These are phyloP conservation scores for Saksenaea oblongispora DNA, from an alignment of 371 early-diverging fungal genomes.

Conservation along the genomic window DNA sequence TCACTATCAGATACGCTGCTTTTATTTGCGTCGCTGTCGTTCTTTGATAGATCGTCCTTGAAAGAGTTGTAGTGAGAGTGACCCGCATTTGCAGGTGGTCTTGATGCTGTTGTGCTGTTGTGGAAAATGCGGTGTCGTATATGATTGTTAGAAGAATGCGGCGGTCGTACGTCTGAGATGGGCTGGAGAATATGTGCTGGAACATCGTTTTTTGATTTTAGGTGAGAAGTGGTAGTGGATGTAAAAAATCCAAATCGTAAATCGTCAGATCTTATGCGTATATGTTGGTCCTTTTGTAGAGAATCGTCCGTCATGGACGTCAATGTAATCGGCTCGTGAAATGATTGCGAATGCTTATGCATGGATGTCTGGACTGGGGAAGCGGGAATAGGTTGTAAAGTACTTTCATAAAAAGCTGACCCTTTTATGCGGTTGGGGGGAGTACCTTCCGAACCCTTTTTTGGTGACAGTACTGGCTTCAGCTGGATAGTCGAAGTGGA, in stretches of 20 bases:
- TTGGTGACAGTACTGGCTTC: neutral
- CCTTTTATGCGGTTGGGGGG: neutral
- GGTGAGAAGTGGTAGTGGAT: neutral
- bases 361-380: neutral
- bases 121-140: neutral
- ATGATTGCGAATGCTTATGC: conserved; percentile 7
- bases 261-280: conserved; percentile 8
- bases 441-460: neutral
- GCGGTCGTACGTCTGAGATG: conserved; percentile 4
- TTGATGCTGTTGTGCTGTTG: neutral
- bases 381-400: neutral
- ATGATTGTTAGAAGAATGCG: neutral
- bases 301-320: neutral
- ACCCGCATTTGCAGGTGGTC: neutral
- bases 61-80: neutral
- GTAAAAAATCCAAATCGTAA: neutral
- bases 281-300: conserved; percentile 8
- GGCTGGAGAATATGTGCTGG: conserved; percentile 17
- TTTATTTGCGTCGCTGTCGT: neutral
- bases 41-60: neutral
- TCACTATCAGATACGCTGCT: conserved; percentile 6
- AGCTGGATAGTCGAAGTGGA: neutral
- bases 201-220: conserved; percentile 1
- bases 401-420: neutral
- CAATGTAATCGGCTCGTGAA: conserved; percentile 1